phyloP scores from a whole-genome alignment of 352 stramenopile genomes.

The Phytopythium montanum region DNA sequence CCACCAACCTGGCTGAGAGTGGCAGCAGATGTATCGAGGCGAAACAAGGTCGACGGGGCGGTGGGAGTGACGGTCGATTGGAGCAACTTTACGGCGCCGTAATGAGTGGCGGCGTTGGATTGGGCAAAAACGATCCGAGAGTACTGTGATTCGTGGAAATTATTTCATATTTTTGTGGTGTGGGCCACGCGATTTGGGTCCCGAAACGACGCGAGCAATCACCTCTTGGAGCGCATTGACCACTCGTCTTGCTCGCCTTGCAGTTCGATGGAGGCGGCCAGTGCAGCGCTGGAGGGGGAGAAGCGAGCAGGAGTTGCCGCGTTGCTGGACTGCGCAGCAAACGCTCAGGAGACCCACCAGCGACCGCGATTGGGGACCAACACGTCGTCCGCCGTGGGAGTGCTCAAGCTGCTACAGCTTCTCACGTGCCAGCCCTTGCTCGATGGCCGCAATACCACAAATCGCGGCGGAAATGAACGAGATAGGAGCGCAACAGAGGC shows the following conservation, averaged over 20 bases:
- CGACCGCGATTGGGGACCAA: neutral
- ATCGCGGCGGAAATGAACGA: neutral
- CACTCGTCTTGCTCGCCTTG: neutral
- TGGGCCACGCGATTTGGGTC: neutral
- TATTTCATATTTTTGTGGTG: neutral
- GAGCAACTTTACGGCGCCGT: neutral
- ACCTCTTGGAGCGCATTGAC: neutral
- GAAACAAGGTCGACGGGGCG: neutral
- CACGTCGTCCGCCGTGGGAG: neutral
- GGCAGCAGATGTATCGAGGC: neutral
- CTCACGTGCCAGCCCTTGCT: neutral
- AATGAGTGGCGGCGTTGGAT: neutral
- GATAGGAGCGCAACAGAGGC: neutral
- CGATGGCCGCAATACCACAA: neutral
- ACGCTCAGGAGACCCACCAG: neutral
- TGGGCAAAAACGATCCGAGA: neutral
- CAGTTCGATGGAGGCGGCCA: neutral
- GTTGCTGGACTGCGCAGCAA: neutral
- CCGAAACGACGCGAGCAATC: neutral
- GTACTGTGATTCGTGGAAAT: neutral
- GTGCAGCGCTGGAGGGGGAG: neutral
- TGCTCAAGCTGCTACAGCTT: constrained; percentile 1
- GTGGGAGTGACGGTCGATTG: neutral
- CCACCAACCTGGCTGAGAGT: neutral
- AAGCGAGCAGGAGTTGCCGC: neutral